Evolutionary conservation across 768 basidiomycete genomes (phyloP).

Genomic region (Brasilioporus rufonigricans): DNA sequence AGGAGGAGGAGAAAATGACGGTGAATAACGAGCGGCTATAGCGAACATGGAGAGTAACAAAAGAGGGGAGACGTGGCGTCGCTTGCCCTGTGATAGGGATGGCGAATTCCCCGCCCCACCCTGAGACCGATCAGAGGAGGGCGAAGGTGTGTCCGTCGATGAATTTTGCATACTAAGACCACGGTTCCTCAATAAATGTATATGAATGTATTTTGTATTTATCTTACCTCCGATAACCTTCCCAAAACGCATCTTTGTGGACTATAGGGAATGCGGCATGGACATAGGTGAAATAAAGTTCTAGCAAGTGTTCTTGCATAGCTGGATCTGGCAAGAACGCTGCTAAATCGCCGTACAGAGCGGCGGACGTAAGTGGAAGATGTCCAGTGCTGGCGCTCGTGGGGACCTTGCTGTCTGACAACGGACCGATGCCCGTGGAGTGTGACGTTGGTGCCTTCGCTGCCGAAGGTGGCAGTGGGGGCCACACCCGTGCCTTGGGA

Average conservation of each 20-base stretch:
- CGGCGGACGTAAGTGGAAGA: constrained; percentile 22
- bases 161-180: constrained; percentile 24
- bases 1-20: constrained; percentile 26
- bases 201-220: neutral
- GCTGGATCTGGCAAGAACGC: constrained; percentile 51
- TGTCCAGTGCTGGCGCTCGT: constrained; percentile 4
- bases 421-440: constrained; percentile 4
- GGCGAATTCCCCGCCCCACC: constrained; percentile 20
- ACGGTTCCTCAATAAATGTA: neutral
- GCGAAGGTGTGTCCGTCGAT: constrained; percentile 32
- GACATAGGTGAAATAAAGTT: constrained; percentile 79
- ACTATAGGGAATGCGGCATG: constrained; percentile 78
- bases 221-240: constrained; percentile 48
- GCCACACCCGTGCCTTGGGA: constrained; percentile 89
- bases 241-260: constrained; percentile 67
- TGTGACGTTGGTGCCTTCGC: constrained; percentile 25
- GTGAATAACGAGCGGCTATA: constrained; percentile 71
- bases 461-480: constrained; percentile 42
- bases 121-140: constrained; percentile 20
- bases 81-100: constrained; percentile 40
- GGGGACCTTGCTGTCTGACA: constrained; percentile 5
- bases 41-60: constrained; percentile 84
- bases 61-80: constrained; percentile 55
- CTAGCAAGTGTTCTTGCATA: constrained; percentile 66
- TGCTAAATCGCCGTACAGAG: constrained; percentile 37